Evolutionary conservation across 2,329 filamentous ascomycete species (phyloP), one percentile per base, ranked within the genome.

Genomic region (Fusarium longipes): DNA sequence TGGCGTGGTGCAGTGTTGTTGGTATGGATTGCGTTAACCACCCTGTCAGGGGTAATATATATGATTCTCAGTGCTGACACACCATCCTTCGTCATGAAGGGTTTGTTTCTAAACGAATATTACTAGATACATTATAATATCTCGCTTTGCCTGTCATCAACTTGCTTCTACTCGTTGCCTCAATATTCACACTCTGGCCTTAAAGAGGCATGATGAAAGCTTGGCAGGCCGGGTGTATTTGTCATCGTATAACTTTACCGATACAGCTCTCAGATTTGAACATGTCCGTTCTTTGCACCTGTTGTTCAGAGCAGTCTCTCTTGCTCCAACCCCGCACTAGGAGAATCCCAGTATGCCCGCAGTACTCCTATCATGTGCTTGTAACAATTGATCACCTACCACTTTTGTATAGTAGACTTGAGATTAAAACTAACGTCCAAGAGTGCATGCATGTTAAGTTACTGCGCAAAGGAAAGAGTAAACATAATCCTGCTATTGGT

Each of bases 221-320:
- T 68, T 67, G 64, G 59, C 45, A 65, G 40, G 15, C 20, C 43
- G 30, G 38, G 35, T 35, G 25, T n/a, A 24, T 58, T 17, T 25
- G 39, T 54, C 32, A 20, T 24, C 32, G 22, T 42, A 18, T 12
- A n/a, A n/a, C n/a, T n/a, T n/a, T n/a, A 35, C 65, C 65, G 60
- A 56, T 27, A 27, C 50, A 39, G 52, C 38, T 68, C 68, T 65
- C 65, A 30, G 29, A 62, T 68, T 65, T 32, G 65, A 50, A 40
- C 44, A 58, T 36, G 11, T 35, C 20, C n/a, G n/a, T n/a, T n/a
- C n/a, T n/a, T n/a, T n/a, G n/a, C n/a, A n/a, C n/a, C n/a, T n/a
- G n/a, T n/a, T n/a, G n/a, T n/a, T n/a, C n/a, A n/a, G n/a, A n/a
- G n/a, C n/a, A n/a, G 51, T 39, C 44, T 57, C 51, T 57, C 14